A percentile compares a stretch with the other conserved stretches of the same genome.
Evolutionary conservation across 1,284 basidiomycete species (phyloP).

Genomic region (Boletus sp.): DNA sequence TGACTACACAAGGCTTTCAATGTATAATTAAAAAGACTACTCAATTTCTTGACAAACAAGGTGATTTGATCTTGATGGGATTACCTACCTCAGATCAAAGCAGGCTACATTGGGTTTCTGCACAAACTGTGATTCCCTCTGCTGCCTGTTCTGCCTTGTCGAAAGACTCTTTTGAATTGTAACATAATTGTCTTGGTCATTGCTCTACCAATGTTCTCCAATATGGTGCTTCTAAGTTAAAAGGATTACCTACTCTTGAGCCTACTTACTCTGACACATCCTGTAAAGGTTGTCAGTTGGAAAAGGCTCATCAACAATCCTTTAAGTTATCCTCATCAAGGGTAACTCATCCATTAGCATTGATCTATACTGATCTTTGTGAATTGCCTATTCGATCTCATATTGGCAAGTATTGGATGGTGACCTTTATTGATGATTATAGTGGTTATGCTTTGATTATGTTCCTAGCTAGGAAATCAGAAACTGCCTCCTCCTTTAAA

Average conservation of each 20-base stretch:
- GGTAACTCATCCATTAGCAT: rapidly evolving
- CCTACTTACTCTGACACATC: neutral
- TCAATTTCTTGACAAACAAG: neutral
- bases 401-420: neutral
- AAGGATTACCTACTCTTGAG: neutral
- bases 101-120: neutral
- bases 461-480: neutral
- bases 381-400: neutral
- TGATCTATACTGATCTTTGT: neutral
- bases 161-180: too few relatives aligned
- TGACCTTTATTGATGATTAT: neutral
- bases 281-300: neutral
- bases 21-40: neutral
- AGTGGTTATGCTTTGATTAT: neutral
- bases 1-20: neutral
- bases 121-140: neutral
- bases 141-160: too few relatives aligned
- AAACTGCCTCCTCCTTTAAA: neutral
- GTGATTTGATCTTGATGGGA: neutral
- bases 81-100: neutral
- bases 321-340: neutral
- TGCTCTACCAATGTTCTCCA: neutral
- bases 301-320: neutral
- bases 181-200: neutral
- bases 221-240: too few relatives aligned